phyloP scores from a whole-genome alignment of 306 rosid species.

The Rosa persica region DNA sequence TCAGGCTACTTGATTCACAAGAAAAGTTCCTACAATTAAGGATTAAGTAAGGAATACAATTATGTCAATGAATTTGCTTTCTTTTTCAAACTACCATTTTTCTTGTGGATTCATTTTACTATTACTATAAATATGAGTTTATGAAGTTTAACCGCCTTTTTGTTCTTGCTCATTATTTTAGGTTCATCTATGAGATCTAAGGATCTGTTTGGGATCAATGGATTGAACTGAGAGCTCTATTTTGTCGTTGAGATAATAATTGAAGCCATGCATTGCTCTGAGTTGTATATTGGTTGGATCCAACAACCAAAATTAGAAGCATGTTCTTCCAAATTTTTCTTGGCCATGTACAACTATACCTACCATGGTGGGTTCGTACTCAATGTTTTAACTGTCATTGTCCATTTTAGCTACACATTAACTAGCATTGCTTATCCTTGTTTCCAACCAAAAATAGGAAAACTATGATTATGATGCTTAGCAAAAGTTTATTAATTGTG shows the following conservation, averaged over 20 bases:
- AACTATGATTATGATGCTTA: not conserved
- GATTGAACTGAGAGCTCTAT: not conserved
- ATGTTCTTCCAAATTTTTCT: conserved; percentile 1
- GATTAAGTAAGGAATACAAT: too few relatives aligned
- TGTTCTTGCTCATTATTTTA: not conserved
- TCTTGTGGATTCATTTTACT: not conserved
- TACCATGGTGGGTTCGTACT: conserved; percentile 12
- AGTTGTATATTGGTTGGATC: conserved; percentile 24
- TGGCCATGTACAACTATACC: conserved; percentile 13
- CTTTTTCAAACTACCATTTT: not conserved
- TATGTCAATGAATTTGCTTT: too few relatives aligned
- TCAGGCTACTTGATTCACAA: too few relatives aligned
- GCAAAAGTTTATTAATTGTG: not conserved
- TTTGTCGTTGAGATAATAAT: conserved; percentile 10
- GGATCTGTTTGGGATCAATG: not conserved
- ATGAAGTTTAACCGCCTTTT: not conserved
- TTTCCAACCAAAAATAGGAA: conserved; percentile 1
- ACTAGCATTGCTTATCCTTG: not conserved
- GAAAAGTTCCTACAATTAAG: too few relatives aligned
- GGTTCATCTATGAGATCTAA: not conserved
- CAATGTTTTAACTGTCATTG: conserved; percentile 3
- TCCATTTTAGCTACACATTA: not conserved
- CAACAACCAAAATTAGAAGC: conserved; percentile 11
- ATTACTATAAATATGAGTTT: not conserved
- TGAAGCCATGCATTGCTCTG: conserved; percentile 12